Evolutionary conservation across 352 stramenopile genomes (phyloP), one percentile per base, ranked within the genome.

Genomic region (Pythium sukuiense): DNA sequence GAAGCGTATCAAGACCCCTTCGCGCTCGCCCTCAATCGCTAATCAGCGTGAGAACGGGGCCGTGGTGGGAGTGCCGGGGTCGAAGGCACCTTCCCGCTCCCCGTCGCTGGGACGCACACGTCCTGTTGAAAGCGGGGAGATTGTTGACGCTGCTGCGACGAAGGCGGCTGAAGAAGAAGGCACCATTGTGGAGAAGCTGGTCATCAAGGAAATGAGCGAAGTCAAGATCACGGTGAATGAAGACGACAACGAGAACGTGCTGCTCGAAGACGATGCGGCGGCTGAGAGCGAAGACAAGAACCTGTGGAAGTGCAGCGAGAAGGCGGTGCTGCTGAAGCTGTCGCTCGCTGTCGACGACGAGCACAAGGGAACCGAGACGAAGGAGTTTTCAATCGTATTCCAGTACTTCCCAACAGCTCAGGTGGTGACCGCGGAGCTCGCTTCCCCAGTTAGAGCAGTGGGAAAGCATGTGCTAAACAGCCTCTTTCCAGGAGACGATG

Each of bases 401-500:
- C 76, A 89, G 59, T 90, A 89, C 58, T 79, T 89, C 48, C 74
- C 77, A 0, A 53, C 72, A 2, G 73, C 79, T 3, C 80, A 82
- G 52, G 55, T 92, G 6, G 81, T 89, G 3, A 88, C 83, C 0
- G 83, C 71, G 0, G 81, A 89, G 50, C 55, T 92, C 0, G 55
- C 84, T n/a, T 48, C 60, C 12, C 65, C 70, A 26, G 41, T 49
- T 1, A 13, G 39, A 26, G 67, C 41, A 14, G 27, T 66, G 3
- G 39, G 39, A n/a, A 68, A 69, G 13, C 54, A 72, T 24, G 29
- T 63, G 14, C 37, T 72, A 9, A 87, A 74, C 60, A 85, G 83
- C 53, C 55, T 93, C 1, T 92, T 92, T 35, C 83, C 81, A 54
- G 73, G 74, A 3, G 85, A 93, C 58, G 73, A 85, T 55, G 85